Base-by-base conservation (phyloP, 768 basidiomycete genomes). In the Tephrocybe sp. region DNA sequence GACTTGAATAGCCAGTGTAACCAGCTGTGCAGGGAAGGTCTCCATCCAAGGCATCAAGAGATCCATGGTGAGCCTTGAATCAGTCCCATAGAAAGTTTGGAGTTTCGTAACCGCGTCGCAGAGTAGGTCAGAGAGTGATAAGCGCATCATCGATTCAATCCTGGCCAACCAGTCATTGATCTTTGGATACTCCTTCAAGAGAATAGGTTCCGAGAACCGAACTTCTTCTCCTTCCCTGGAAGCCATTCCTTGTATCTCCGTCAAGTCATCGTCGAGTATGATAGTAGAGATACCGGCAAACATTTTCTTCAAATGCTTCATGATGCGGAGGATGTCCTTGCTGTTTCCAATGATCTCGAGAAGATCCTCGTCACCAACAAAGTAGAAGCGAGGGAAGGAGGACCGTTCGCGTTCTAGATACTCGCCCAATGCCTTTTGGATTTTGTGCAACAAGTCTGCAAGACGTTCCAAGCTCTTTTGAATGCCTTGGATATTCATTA, bases 271-370 rank as follows among this genome's bases (percentile, higher is more conserved):
- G 63, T 97, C 92, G 22, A 98, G 77, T 59, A 74, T 78, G 57
- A 98, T 78, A 0, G 93, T 94, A 1, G 93, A 87, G 31, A 99
- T 87, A 22, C 97, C 97, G 18, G 97, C 97, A 69, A 99, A 99
- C 97, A 99, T 99, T 79, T 99, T 99, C 77, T 98, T 98, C 52
- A 99, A 78, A 72, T 98, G 97, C 60, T 99, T 99, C 92, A 97
- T 93, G 69, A 98, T 91, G 31, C 97, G 89, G 36, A 93, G 70
- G 58, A 98, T 97, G 63, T 98, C 95, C 68, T 98, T 99, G 79
- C 93, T 97, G 74, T 99, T 99, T 55, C 97, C 97, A 56, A 99
- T 98, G 60, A 99, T 99, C 69, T 99, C 97, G 54, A 99, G 78
- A 53, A 99, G 72, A 65, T 99, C 97, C 64, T 99, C 97, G 69